A percentile compares a stretch with the other conserved stretches of the same genome.
phyloP scores from a whole-genome alignment of 1,139 yeast species.

The Yamadazyma jaroonii region DNA sequence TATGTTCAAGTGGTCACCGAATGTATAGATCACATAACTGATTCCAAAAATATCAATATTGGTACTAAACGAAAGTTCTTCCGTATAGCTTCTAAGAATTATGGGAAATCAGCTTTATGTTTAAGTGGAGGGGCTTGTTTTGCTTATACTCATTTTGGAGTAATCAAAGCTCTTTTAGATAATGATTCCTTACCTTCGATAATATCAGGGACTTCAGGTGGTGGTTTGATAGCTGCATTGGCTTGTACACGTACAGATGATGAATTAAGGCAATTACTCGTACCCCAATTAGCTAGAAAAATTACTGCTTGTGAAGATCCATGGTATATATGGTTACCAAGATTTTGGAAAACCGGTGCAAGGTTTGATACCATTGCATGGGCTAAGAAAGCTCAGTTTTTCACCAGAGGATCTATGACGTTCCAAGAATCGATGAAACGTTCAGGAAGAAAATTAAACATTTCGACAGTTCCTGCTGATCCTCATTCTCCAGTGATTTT shows the following conservation, averaged over 20 bases:
- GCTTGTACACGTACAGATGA: constrained; percentile 69
- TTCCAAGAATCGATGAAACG: constrained; percentile 66
- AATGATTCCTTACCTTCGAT: constrained; percentile 65
- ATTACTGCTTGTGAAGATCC: constrained; percentile 74
- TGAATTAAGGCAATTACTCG: constrained; percentile 55
- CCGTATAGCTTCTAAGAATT: constrained; percentile 57
- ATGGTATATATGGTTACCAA: constrained; percentile 55
- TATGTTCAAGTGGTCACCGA: constrained; percentile 53
- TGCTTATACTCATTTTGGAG: constrained; percentile 76
- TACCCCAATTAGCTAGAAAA: constrained; percentile 60
- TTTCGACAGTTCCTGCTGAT: constrained; percentile 79
- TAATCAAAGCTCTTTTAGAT: constrained; percentile 68
- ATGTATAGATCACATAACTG: constrained; percentile 45
- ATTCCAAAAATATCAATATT: constrained; percentile 33
- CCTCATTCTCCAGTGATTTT: constrained; percentile 80
- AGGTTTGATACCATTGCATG: constrained; percentile 71
- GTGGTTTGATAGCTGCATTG: constrained; percentile 76
- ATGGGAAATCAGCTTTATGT: constrained; percentile 72
- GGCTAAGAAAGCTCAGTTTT: constrained; percentile 69
- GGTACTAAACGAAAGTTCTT: constrained; percentile 53
- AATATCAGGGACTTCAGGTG: constrained; percentile 79
- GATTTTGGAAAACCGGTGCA: constrained; percentile 77
- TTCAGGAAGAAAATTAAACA: constrained; percentile 70
- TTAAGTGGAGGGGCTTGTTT: constrained; percentile 81
- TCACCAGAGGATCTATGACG: constrained; percentile 70